A percentile compares a stretch with the other conserved stretches of the same genome.
Conservation (phyloP, 495 filamentous ascomycete genomes). For the Podospora pseudoanserina region DNA sequence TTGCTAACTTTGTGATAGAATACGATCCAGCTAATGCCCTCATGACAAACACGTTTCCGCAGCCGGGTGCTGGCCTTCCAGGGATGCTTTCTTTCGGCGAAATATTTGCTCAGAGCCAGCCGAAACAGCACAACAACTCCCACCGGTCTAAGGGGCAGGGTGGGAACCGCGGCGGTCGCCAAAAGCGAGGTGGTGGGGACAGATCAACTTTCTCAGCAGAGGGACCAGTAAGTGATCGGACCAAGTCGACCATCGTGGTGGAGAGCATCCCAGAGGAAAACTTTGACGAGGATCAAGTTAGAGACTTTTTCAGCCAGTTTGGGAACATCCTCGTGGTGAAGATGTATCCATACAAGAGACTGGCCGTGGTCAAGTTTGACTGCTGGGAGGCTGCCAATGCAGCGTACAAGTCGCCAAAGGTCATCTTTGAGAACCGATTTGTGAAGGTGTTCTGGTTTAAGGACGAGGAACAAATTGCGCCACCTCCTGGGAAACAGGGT, state of each 20-base stretch:
- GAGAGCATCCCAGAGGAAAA: slow-evolving; percentile 91
- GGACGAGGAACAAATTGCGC: slow-evolving; percentile 42
- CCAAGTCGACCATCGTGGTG: slow-evolving; percentile 78
- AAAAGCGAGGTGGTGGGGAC: slow-evolving; percentile 36
- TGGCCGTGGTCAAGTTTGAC: slow-evolving; percentile 80
- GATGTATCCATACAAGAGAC: slow-evolving; percentile 70
- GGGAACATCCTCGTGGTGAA: slow-evolving; percentile 69
- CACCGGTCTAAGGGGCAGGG: slow-evolving; percentile 12
- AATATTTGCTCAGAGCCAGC: not conserved
- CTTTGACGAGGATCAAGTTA: slow-evolving; percentile 68
- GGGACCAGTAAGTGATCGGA: slow-evolving; percentile 70
- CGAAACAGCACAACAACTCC: slow-evolving; percentile 7
- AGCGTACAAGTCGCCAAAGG: slow-evolving; percentile 87
- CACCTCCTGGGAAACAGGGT: slow-evolving; percentile 20
- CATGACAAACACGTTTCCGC: slow-evolving; percentile 23
- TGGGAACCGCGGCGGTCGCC: slow-evolving; percentile 21
- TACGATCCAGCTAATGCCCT: slow-evolving; percentile 75
- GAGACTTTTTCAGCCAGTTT: slow-evolving; percentile 80
- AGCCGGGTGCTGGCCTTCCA: not conserved
- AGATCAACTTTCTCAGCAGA: slow-evolving; percentile 63
- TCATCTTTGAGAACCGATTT: slow-evolving; percentile 95
- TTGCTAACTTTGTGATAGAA: slow-evolving; percentile 45
- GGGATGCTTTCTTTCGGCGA: not conserved
- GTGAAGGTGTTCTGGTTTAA: slow-evolving; percentile 98
- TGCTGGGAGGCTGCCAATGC: slow-evolving; percentile 68